Conservation (phyloP, 177 flowering plant species). For the Vitis hybrid region DNA sequence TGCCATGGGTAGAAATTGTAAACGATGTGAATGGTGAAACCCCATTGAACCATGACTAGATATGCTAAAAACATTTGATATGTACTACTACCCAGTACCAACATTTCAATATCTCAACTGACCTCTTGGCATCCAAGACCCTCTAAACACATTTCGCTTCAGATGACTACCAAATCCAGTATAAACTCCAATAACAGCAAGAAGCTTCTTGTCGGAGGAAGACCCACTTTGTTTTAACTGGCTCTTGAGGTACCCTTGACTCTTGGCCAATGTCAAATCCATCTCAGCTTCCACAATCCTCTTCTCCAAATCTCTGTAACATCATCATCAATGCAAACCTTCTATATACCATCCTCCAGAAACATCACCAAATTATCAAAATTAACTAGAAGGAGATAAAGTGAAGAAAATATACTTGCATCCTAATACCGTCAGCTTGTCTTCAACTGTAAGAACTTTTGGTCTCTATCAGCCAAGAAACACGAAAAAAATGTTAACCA, state of each 20-base stretch:
- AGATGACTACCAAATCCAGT: conserved; percentile 92
- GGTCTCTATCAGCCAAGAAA: conserved; percentile 54
- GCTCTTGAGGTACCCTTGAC: conserved; percentile 78
- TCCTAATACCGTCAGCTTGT: conserved; percentile 77
- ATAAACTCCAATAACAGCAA: conserved; percentile 97
- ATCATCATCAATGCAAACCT: conserved; percentile 1
- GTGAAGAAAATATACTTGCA: conserved; percentile 65
- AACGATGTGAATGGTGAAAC: too few relatives aligned
- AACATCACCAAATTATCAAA: neutral
- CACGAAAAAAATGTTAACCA: neutral
- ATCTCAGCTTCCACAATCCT: conserved; percentile 89
- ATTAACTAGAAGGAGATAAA: neutral
- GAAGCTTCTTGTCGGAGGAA: conserved; percentile 51
- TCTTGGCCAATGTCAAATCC: conserved; percentile 92
- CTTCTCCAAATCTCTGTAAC: conserved; percentile 73
- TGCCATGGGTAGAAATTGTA: too few relatives aligned
- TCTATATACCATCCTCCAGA: conserved; percentile 1
- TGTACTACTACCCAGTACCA: neutral
- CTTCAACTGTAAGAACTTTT: conserved; percentile 83
- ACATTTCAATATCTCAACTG: conserved; percentile 15
- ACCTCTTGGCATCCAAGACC: conserved; percentile 97
- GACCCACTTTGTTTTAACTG: conserved; percentile 45
- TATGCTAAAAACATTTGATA: too few relatives aligned
- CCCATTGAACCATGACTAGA: too few relatives aligned
- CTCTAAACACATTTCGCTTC: conserved; percentile 74